These are phyloP conservation scores for Penicillium fuscoglaucum DNA, from an alignment of 2,329 filamentous ascomycete species.

Conservation along the genomic window DNA sequence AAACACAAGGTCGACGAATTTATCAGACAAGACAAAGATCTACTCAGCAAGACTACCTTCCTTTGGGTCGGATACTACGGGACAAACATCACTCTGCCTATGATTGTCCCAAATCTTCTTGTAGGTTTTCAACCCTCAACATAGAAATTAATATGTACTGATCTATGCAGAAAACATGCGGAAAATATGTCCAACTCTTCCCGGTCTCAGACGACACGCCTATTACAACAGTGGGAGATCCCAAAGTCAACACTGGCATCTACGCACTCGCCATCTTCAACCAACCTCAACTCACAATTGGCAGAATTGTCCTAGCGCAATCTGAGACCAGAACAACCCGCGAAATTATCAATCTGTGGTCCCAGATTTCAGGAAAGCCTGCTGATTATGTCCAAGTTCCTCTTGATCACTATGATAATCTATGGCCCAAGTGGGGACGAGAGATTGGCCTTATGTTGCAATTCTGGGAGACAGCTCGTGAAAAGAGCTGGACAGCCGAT, in stretches of 20 bases:
- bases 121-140: slow-evolving; percentile 7
- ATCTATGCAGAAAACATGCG: neutral
- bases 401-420: slow-evolving; percentile 27
- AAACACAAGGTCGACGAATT: slow-evolving; percentile 45
- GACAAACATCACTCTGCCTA: slow-evolving; percentile 32
- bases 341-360: neutral
- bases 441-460: slow-evolving; percentile 26
- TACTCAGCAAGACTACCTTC: slow-evolving; percentile 45
- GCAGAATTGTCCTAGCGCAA: slow-evolving; percentile 2
- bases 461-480: neutral
- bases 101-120: slow-evolving; percentile 28
- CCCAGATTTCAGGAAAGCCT: neutral
- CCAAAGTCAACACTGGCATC: slow-evolving; percentile 3
- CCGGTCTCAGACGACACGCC: neutral
- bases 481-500: neutral
- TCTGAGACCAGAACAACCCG: neutral
- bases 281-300: neutral
- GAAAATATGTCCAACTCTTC: slow-evolving; percentile 1
- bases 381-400: slow-evolving; percentile 27
- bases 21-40: slow-evolving; percentile 37
- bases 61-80: slow-evolving; percentile 42
- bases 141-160: neutral
- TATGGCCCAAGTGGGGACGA: slow-evolving; percentile 35
- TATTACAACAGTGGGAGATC: neutral
- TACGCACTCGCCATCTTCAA: slow-evolving; percentile 3